A percentile compares a stretch with the other conserved stretches of the same genome.
These are phyloP conservation scores for Rhizopogon vulgaris DNA, from an alignment of 768 basidiomycete genomes.

Conservation along the genomic window DNA sequence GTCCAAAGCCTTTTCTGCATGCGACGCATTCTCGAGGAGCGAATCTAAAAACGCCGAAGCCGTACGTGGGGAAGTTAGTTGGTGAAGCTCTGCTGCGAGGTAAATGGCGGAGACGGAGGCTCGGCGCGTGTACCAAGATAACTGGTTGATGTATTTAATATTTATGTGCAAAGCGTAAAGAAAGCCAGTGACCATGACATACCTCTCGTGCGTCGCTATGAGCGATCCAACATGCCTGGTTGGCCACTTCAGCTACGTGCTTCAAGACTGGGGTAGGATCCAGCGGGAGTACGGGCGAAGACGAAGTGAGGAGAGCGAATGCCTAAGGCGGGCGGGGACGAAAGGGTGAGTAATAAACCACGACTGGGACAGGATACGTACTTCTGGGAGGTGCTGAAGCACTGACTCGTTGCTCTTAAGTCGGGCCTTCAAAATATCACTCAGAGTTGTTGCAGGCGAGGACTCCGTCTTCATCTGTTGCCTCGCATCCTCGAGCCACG, in stretches of 20 bases:
- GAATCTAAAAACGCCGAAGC: conserved; percentile 60
- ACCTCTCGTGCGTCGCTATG: conserved; percentile 57
- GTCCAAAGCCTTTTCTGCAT: conserved; percentile 39
- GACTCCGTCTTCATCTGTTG: conserved; percentile 36
- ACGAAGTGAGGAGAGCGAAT: conserved; percentile 60
- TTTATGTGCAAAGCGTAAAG: too few species aligned
- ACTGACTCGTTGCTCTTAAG: conserved; percentile 66
- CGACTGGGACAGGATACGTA: conserved; percentile 22
- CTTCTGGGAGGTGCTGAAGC: conserved; percentile 61
- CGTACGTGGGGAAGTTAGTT: conserved; percentile 70
- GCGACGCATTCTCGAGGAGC: conserved; percentile 46
- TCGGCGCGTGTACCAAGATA: conserved; percentile 68
- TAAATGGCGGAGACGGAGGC: conserved; percentile 64
- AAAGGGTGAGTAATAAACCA: background rate
- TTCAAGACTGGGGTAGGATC: conserved; percentile 56
- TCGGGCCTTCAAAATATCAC: conserved; percentile 48
- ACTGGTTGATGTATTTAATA: conserved; percentile 28
- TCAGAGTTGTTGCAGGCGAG: conserved; percentile 28
- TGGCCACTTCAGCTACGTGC: conserved; percentile 58
- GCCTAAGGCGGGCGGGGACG: conserved; percentile 42
- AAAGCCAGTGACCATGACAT: conserved; percentile 11
- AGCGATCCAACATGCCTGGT: conserved; percentile 60
- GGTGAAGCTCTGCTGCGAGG: conserved; percentile 75
- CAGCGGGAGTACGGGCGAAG: conserved; percentile 41
- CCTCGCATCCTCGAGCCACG: conserved; percentile 67